A percentile compares a stretch with the other conserved stretches of the same genome.
Conservation (phyloP, 768 basidiomycete genomes). For the Rhodotorula kratochvilovae region DNA sequence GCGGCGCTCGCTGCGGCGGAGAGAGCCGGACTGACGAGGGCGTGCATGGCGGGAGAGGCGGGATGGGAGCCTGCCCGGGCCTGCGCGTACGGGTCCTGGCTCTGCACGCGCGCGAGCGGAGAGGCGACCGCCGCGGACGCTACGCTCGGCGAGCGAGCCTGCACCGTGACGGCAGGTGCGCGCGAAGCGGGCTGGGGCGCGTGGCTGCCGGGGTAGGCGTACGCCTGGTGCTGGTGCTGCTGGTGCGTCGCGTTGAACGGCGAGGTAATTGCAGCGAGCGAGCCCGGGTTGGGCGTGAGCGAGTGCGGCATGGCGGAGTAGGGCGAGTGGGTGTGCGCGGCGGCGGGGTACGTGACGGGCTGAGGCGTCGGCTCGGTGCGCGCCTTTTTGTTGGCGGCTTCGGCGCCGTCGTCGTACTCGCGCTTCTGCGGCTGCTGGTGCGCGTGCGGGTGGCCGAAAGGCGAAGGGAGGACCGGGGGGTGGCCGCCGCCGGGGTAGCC, state of each 20-base stretch:
- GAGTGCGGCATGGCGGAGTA: background rate
- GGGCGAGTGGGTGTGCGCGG: background rate
- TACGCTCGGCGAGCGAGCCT: background rate
- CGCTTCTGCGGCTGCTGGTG: slow-evolving; percentile 11
- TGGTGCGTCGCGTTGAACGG: background rate
- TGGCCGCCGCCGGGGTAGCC: slow-evolving; percentile 1
- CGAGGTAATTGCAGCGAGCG: background rate
- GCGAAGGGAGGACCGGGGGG: background rate
- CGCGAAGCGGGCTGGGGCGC: background rate
- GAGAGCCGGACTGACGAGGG: background rate
- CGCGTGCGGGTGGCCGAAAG: background rate
- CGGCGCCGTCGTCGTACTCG: slow-evolving; percentile 5
- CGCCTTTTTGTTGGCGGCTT: slow-evolving; percentile 14
- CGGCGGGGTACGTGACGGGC: background rate
- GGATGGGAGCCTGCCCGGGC: background rate
- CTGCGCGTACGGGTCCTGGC: background rate
- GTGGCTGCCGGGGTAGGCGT: background rate
- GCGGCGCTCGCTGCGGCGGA: background rate
- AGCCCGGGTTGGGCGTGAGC: background rate
- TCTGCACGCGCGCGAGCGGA: slow-evolving; percentile 15
- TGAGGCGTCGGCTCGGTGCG: slow-evolving; percentile 4
- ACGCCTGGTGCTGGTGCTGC: background rate
- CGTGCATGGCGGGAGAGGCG: background rate
- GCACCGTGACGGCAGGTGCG: slow-evolving; percentile 1
- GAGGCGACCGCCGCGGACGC: background rate